These are phyloP conservation scores for Syzygium aromaticum DNA, from an alignment of 345 rosid species.

Conservation along the genomic window DNA sequence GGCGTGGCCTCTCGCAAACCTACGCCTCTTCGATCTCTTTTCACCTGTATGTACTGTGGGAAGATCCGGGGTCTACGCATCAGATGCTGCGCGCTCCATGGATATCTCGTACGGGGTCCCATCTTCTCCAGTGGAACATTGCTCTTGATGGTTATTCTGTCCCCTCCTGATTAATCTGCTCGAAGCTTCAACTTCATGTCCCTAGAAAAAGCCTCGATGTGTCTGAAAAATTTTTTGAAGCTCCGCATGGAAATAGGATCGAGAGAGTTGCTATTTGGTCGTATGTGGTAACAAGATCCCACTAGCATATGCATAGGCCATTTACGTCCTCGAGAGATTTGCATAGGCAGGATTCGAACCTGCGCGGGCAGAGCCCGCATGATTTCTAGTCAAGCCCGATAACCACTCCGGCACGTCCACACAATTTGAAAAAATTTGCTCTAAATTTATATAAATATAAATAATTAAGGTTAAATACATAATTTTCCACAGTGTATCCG, in stretches of 20 bases:
- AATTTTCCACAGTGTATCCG: too few relatives aligned
- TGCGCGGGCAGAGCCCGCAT: slow-evolving; percentile 93
- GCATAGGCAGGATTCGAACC: slow-evolving; percentile 69
- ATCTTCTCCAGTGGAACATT: too few relatives aligned
- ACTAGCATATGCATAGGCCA: not conserved
- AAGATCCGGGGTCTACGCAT: not conserved
- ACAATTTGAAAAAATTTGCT: too few relatives aligned
- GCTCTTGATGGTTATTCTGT: not conserved
- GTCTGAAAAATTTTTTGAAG: too few relatives aligned
- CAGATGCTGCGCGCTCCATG: not conserved
- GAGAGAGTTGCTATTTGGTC: not conserved
- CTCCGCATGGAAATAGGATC: not conserved
- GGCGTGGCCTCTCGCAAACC: not conserved
- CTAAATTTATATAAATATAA: too few relatives aligned
- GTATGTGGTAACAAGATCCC: not conserved
- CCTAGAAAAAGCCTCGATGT: not conserved
- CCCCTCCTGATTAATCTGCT: not conserved
- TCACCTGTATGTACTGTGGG: not conserved
- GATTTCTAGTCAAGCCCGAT: slow-evolving; percentile 97
- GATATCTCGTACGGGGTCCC: not conserved
- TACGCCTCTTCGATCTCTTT: not conserved
- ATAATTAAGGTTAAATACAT: too few relatives aligned
- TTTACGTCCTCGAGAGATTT: not conserved
- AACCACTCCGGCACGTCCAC: slow-evolving; percentile 97
- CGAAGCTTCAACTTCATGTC: not conserved